A percentile compares a stretch with the other conserved stretches of the same genome.
Conservation (phyloP, 2,329 filamentous ascomycete genomes). For the Botrytis squamosa region DNA sequence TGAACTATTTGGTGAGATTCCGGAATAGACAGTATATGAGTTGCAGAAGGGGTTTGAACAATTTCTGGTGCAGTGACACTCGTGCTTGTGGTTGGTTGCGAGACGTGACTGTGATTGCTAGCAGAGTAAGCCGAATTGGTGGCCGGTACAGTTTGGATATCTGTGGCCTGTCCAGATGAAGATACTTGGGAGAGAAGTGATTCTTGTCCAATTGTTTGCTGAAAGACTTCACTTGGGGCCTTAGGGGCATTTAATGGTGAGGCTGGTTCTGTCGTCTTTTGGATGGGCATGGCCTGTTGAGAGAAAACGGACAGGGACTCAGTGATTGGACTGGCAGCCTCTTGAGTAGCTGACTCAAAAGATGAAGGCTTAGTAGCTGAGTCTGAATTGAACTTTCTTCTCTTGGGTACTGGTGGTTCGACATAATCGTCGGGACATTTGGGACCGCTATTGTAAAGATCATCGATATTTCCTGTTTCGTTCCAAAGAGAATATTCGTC, state of each 20-base stretch:
- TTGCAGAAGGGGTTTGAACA: slow-evolving; percentile 3
- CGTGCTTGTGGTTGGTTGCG: not conserved
- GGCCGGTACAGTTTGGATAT: not conserved
- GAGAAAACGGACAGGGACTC: not conserved
- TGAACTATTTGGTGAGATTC: not conserved
- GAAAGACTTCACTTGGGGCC: not conserved
- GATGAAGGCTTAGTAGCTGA: not conserved
- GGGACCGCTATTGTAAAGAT: not conserved
- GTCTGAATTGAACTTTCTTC: slow-evolving; percentile 10
- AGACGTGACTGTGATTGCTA: not conserved
- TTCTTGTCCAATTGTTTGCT: not conserved
- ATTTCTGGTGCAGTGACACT: not conserved
- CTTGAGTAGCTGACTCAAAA: not conserved
- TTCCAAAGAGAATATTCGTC: not conserved
- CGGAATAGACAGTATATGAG: not conserved
- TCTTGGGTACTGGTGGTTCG: not conserved
- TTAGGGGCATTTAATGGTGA: not conserved
- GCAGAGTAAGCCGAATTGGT: not conserved
- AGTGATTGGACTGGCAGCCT: not conserved
- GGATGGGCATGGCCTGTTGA: slow-evolving; percentile 1
- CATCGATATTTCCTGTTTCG: slow-evolving; percentile 1
- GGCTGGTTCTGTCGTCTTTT: not conserved
- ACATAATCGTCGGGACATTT: slow-evolving; percentile 1
- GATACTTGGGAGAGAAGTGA: not conserved
- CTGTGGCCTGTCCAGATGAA: not conserved